Evolutionary conservation across 2,329 filamentous ascomycete genomes (phyloP).

Genomic region (Cordyceps cicadae): DNA sequence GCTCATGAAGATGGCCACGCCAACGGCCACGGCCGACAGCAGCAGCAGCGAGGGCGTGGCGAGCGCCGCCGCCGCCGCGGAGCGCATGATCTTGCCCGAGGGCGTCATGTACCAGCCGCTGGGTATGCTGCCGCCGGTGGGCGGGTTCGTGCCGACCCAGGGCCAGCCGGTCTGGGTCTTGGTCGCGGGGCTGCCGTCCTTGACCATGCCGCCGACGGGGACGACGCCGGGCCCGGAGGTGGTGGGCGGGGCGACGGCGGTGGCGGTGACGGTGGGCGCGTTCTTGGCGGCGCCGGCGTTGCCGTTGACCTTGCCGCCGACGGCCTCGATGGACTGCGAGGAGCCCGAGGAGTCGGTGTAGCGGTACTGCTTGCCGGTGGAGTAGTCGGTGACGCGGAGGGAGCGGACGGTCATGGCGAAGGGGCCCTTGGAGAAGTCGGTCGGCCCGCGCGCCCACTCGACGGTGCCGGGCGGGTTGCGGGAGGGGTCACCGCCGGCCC

Average conservation of each 20-base stretch:
- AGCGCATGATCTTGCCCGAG: conserved; percentile 70
- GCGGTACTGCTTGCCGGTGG: conserved; percentile 74
- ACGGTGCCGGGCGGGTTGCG: conserved; percentile 73
- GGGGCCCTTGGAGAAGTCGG: conserved; percentile 74
- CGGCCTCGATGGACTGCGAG: conserved; percentile 74
- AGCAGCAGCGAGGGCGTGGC: conserved; percentile 17
- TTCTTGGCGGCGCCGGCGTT: conserved; percentile 49
- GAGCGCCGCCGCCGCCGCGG: conserved; percentile 34
- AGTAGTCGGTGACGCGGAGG: conserved; percentile 79
- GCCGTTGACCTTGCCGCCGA: conserved; percentile 69
- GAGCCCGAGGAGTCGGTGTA: conserved; percentile 72
- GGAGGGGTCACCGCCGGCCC: conserved; percentile 79
- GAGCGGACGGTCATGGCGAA: conserved; percentile 79
- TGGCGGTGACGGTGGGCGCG: conserved; percentile 40
- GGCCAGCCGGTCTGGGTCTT: conserved; percentile 57
- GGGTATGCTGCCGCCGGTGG: conserved; percentile 53
- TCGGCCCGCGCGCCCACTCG: conserved; percentile 78
- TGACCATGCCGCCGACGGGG: conserved; percentile 61
- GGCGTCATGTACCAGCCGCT: conserved; percentile 73
- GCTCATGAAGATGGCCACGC: conserved; percentile 14
- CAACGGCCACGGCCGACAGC: conserved; percentile 18
- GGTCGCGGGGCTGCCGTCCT: conserved; percentile 43
- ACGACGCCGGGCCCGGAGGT: conserved; percentile 57
- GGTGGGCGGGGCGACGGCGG: conserved; percentile 54
- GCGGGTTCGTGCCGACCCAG: conserved; percentile 52